phyloP scores from a whole-genome alignment of 257 asterid species.

The Oldenlandia corymbosa region DNA sequence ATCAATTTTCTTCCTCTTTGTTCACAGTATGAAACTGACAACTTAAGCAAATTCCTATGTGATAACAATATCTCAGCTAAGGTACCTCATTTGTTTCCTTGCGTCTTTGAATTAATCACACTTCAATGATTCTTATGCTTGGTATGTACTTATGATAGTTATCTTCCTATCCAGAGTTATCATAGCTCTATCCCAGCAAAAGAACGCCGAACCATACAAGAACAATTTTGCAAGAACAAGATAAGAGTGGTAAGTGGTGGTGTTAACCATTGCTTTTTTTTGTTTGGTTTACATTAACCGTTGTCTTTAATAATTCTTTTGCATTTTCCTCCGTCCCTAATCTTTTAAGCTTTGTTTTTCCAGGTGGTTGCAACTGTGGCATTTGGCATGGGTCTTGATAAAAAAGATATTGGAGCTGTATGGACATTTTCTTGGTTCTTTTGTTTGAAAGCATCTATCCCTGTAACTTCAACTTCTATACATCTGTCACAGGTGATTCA shows the following conservation, averaged over 20 bases:
- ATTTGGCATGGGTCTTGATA: conserved; percentile 98
- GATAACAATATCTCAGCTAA: conserved; percentile 73
- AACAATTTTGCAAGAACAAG: conserved; percentile 78
- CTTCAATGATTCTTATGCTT: conserved; percentile 17
- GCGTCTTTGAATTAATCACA: conserved; percentile 15
- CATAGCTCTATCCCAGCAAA: conserved; percentile 88
- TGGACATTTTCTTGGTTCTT: conserved; percentile 28
- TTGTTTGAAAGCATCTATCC: background rate
- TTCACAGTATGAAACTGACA: conserved; percentile 80
- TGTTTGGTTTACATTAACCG: too few relatives aligned
- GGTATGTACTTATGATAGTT: conserved; percentile 8
- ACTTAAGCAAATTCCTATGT: conserved; percentile 75
- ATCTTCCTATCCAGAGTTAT: conserved; percentile 58
- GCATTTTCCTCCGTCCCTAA: background rate
- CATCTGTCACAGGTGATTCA: conserved; percentile 71
- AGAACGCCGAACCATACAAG: conserved; percentile 73
- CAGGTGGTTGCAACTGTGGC: conserved; percentile 99
- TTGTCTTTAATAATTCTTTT: background rate
- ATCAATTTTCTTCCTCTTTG: conserved; percentile 17
- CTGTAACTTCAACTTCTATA: background rate
- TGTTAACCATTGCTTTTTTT: conserved; percentile 6
- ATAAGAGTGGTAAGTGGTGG: conserved; percentile 70
- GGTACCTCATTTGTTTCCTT: conserved; percentile 44
- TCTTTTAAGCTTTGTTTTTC: conserved; percentile 25
- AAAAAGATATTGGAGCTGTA: conserved; percentile 96